Conservation (phyloP, 768 basidiomycete genomes). For the Suillus occidentalis region DNA sequence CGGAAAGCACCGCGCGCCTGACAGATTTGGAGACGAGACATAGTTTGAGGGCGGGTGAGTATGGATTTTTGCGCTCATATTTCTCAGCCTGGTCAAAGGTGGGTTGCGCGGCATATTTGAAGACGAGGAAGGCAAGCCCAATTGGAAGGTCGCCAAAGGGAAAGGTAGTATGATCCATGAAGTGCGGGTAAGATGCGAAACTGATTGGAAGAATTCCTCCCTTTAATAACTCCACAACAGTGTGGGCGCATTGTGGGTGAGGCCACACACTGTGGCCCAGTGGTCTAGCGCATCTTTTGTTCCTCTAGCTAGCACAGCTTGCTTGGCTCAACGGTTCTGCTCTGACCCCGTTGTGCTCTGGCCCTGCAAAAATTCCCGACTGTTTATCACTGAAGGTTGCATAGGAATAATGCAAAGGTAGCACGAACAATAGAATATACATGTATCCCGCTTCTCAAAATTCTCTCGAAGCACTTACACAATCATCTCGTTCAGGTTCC, state of each 20-base stretch:
- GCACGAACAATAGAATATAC: background rate
- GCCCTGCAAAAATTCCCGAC: background rate
- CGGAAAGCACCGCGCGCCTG: constrained; percentile 36
- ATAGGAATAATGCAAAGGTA: background rate
- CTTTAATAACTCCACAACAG: background rate
- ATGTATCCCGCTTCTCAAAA: background rate
- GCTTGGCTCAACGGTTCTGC: background rate
- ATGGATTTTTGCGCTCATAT: constrained; percentile 2
- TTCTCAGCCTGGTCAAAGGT: constrained; percentile 8
- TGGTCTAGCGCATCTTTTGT: background rate
- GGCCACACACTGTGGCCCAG: background rate
- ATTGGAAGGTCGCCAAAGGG: constrained; percentile 30
- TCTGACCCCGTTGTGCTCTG: background rate
- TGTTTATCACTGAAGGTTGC: background rate
- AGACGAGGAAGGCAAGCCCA: constrained; percentile 36
- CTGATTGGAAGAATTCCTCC: background rate
- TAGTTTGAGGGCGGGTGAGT: constrained; percentile 30
- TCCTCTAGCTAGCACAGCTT: background rate
- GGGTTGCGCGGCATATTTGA: constrained; percentile 31
- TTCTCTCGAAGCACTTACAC: too few species aligned
- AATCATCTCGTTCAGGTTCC: too few species aligned
- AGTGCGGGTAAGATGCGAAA: background rate
- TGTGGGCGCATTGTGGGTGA: constrained; percentile 1
- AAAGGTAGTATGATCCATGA: background rate
- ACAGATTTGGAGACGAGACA: constrained; percentile 34